These are phyloP conservation scores for Alternaria ethzedia DNA, from an alignment of 2,329 filamentous ascomycete species.

Conservation along the genomic window DNA sequence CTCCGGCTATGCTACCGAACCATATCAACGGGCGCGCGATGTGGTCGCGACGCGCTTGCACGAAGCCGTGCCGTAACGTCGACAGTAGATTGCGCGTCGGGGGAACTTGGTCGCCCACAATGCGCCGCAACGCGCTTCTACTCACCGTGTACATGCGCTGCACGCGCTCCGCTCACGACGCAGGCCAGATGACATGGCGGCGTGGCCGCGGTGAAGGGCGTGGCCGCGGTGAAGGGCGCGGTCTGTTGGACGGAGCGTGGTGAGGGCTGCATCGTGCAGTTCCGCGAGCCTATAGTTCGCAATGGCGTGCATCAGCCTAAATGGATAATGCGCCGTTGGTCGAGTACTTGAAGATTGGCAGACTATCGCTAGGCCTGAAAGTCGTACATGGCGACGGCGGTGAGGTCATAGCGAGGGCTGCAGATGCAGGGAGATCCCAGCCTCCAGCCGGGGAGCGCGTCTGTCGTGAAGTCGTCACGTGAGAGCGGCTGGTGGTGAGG, in stretches of 20 bases:
- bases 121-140: constrained; percentile 6
- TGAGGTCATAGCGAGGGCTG: constrained; percentile 24
- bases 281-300: constrained; percentile 24
- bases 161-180: constrained; percentile 10
- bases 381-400: constrained; percentile 10
- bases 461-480: constrained; percentile 19
- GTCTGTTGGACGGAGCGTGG: constrained; percentile 15
- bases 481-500: constrained; percentile 7
- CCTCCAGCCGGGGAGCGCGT: constrained; percentile 4
- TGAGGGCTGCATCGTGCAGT: constrained; percentile 27
- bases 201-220: constrained; percentile 5
- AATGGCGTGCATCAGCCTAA: constrained; percentile 36
- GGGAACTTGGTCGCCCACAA: constrained; percentile 7
- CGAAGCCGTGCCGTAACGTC: neutral
- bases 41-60: constrained; percentile 10
- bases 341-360: constrained; percentile 31
- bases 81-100: neutral
- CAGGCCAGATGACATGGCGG: constrained; percentile 11
- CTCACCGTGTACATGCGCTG: constrained; percentile 9
- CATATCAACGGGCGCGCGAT: constrained; percentile 25
- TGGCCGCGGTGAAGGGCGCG: constrained; percentile 4
- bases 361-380: constrained; percentile 18
- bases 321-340: constrained; percentile 37
- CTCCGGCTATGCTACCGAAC: constrained; percentile 35
- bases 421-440: constrained; percentile 19